Evolutionary conservation across 768 basidiomycete genomes (phyloP).

Genomic region (Mycena amicta): DNA sequence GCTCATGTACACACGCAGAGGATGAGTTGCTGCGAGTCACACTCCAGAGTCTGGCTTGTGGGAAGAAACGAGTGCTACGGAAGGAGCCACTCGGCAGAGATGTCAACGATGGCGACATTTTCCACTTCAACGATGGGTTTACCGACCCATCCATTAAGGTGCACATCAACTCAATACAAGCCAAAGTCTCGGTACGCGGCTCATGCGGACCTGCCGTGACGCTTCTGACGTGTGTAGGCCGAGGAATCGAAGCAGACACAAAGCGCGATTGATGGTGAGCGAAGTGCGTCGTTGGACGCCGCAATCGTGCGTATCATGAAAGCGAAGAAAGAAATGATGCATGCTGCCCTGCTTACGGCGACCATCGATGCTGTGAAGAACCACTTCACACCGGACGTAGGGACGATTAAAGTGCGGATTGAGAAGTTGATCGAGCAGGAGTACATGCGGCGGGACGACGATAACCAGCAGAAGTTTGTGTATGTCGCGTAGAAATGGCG

Average conservation of each 20-base stretch:
- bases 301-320: constrained; percentile 99
- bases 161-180: constrained; percentile 95
- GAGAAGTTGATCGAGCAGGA: constrained; percentile 83
- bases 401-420: constrained; percentile 83
- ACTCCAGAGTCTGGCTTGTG: constrained; percentile 90
- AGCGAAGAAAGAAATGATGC: constrained; percentile 78
- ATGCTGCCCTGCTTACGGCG: constrained; percentile 78
- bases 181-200: constrained; percentile 78
- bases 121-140: constrained; percentile 83
- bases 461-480: constrained; percentile 69
- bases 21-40: constrained; percentile 76
- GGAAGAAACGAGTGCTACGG: constrained; percentile 82
- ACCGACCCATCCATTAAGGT: constrained; percentile 76
- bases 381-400: constrained; percentile 85
- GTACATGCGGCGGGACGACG: constrained; percentile 78
- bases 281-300: constrained; percentile 84
- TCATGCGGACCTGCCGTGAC: constrained; percentile 1
- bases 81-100: constrained; percentile 82
- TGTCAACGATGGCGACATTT: constrained; percentile 73
- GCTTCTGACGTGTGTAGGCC: constrained; percentile 43
- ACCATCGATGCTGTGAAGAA: constrained; percentile 86
- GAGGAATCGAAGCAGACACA: constrained; percentile 88
- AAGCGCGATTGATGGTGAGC: constrained; percentile 82
- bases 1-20: constrained; percentile 48
- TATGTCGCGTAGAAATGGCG: constrained; percentile 67